Base-by-base conservation (phyloP, 2,329 filamentous ascomycete genomes). In the Trichoderma brevicompactum region DNA sequence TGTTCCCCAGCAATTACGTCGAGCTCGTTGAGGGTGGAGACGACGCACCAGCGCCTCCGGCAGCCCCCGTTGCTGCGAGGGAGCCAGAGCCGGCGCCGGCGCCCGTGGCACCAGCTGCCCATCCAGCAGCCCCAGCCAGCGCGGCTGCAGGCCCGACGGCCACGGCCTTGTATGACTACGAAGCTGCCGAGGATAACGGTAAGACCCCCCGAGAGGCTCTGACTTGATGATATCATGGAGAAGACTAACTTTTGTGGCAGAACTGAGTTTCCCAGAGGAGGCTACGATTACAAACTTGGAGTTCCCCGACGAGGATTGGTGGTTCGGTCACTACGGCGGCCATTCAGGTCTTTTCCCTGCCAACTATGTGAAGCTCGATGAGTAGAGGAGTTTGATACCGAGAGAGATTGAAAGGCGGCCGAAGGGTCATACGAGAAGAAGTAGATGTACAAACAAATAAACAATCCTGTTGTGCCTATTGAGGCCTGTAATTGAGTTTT, bases 291-390 rank as follows among this genome's bases (percentile, higher is more conserved):
- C 86, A 34, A 85, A 90, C 74, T 81, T 99, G 69, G 92, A 97
- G 81, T 98, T 98, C 79, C 95, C 95, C 2, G 95, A 98, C 73
- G 94, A 98, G 70, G 95, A 99, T 75, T 99, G 95, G 95, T 99
- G 95, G 95, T 91, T 94, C 72, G 95, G 95, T 66, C 88, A 91
- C 73, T 96, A 90, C 77, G 84, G 88, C 32, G 93, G 93, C 58
- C 85, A 89, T 65, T 85, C 86, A 36, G 95, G 95, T 68, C 84
- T 99, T 52, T 99, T 99, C 86, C 88, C 88, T 12, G 85, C 88
- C 74, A 90, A 90, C 76, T 90, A 90, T 71, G 88, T 90, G 68
- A 80, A 88, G 75, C 78, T 89, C 62, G 78, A 87, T 71, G 68
- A 74, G 68, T 78, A 69, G 52, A 48, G 40, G 13, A 23, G 17